Percentiles rank a stretch among this genome's conserved stretches.
These are phyloP conservation scores for Solanum sitiens DNA, from an alignment of 257 asterid genomes.

Conservation along the genomic window DNA sequence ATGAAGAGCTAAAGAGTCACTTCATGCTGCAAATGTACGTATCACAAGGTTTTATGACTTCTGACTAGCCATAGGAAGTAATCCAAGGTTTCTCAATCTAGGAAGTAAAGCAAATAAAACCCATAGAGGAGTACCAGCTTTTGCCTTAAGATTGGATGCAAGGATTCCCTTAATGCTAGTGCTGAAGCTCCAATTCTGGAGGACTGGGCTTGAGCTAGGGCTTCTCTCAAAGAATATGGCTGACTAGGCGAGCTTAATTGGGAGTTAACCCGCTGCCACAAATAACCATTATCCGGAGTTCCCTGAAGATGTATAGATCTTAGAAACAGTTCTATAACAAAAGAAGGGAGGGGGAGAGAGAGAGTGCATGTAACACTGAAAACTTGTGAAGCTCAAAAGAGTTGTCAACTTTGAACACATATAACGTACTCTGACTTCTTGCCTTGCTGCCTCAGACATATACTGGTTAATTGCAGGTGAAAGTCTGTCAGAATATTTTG, in stretches of 20 bases:
- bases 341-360: background rate
- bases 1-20: background rate
- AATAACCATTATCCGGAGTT: slow-evolving; percentile 95
- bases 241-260: slow-evolving; percentile 98
- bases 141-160: slow-evolving; percentile 96
- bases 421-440: slow-evolving; percentile 85
- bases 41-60: background rate
- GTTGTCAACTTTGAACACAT: background rate
- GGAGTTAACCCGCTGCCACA: slow-evolving; percentile 95
- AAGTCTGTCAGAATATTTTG: slow-evolving; percentile 89
- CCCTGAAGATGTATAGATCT: slow-evolving; percentile 76
- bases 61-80: background rate
- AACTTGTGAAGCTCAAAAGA: background rate
- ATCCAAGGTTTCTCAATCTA: background rate
- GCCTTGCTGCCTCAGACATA: slow-evolving; percentile 92
- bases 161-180: slow-evolving; percentile 88
- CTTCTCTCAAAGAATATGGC: slow-evolving; percentile 96
- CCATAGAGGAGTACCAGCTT: slow-evolving; percentile 51
- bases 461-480: slow-evolving; percentile 96
- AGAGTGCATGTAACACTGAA: background rate
- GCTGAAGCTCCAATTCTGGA: slow-evolving; percentile 94
- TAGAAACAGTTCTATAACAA: background rate
- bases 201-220: slow-evolving; percentile 98
- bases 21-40: background rate
- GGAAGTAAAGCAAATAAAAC: background rate